These are phyloP conservation scores for Ilex aquifolium DNA, from an alignment of 257 asterid species.

Conservation along the genomic window DNA sequence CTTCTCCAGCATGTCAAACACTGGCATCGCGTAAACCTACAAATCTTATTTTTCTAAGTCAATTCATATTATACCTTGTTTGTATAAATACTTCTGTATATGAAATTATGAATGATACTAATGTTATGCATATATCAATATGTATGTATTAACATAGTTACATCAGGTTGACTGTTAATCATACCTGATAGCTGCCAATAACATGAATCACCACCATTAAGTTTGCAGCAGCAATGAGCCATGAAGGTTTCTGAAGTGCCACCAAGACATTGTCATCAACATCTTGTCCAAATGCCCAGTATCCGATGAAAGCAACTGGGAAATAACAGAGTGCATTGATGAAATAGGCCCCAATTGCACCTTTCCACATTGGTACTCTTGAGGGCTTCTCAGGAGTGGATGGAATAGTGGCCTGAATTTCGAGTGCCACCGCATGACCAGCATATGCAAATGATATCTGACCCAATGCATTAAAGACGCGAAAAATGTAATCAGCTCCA, in stretches of 20 bases:
- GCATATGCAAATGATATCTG: constrained; percentile 82
- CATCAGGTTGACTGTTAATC: too few relatives aligned
- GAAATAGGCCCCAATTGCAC: constrained; percentile 77
- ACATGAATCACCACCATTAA: constrained; percentile 86
- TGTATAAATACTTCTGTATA: too few relatives aligned
- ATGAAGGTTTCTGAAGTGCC: constrained; percentile 64
- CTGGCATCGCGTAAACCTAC: constrained; percentile 90
- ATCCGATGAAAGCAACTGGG: constrained; percentile 75
- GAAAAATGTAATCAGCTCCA: constrained; percentile 49
- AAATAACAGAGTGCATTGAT: constrained; percentile 70
- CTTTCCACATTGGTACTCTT: constrained; percentile 80
- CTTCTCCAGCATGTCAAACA: constrained; percentile 64
- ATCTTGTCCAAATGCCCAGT: constrained; percentile 82
- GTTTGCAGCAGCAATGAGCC: constrained; percentile 92
- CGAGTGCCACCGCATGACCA: constrained; percentile 81
- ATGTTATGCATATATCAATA: too few relatives aligned
- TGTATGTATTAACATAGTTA: too few relatives aligned
- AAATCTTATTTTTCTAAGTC: background rate
- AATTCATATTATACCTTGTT: background rate
- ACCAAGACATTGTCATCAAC: constrained; percentile 71
- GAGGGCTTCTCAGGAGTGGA: constrained; percentile 90
- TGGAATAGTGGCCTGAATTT: constrained; percentile 87
- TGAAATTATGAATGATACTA: too few relatives aligned
- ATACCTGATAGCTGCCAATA: constrained; percentile 92
- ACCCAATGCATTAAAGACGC: constrained; percentile 71